Evolutionary conservation across 78 protist species (phyloP).

Genomic region (Diacronema lutheri): DNA sequence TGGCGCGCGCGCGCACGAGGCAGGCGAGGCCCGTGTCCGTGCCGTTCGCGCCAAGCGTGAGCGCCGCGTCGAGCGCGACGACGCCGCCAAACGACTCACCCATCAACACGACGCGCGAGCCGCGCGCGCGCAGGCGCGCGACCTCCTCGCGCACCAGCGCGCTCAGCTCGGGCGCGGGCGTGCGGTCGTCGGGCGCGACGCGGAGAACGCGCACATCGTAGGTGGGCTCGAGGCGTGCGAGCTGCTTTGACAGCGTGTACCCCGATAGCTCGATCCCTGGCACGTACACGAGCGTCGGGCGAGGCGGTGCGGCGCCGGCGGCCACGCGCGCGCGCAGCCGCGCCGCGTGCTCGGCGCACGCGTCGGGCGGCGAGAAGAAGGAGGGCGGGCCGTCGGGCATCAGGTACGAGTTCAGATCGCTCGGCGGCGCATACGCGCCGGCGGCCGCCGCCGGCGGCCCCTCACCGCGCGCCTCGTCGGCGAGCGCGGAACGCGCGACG

Average conservation of each 20-base stretch:
- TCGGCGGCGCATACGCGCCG: too few relatives aligned
- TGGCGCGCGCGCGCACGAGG: too few relatives aligned
- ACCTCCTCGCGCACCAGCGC: background rate
- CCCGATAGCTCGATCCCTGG: constrained; percentile 5
- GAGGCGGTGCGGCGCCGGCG: background rate
- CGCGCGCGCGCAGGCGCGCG: background rate
- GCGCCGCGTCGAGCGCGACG: background rate
- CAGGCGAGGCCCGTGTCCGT: too few relatives aligned
- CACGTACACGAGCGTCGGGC: background rate
- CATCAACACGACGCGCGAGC: background rate
- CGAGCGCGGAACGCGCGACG: too few relatives aligned
- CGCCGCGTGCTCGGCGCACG: too few relatives aligned
- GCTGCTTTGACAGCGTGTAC: background rate
- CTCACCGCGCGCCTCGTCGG: too few relatives aligned
- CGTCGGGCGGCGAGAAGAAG: too few relatives aligned
- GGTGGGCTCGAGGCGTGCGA: background rate
- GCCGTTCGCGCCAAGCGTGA: too few relatives aligned
- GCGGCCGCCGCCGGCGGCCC: too few relatives aligned
- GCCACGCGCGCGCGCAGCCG: background rate
- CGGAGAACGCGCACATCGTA: background rate
- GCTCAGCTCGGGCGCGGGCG: background rate
- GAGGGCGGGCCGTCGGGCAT: too few relatives aligned
- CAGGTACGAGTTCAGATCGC: too few relatives aligned
- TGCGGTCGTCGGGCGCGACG: background rate
- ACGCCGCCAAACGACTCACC: constrained; percentile 13